These are phyloP conservation scores for Dendrobium chrysotoxum DNA, from an alignment of 106 monocot genomes.

Conservation along the genomic window DNA sequence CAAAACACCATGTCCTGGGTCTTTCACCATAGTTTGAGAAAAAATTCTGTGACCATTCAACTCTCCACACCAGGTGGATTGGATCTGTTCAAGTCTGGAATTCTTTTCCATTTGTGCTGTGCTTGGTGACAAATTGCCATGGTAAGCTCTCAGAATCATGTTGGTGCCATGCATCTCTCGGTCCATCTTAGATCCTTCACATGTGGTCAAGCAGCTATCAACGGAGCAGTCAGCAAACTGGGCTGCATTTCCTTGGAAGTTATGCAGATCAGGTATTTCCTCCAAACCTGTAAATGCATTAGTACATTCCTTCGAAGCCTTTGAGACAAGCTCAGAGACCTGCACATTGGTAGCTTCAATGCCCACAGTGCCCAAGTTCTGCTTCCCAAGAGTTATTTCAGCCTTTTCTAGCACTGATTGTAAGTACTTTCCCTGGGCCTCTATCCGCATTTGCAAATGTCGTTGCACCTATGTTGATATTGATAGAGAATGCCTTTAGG, in stretches of 20 bases:
- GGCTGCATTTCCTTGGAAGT: slow-evolving; percentile 8
- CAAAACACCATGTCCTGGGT: slow-evolving; percentile 16
- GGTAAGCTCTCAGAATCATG: neutral
- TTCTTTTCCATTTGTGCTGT: neutral
- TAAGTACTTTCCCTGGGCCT: slow-evolving; percentile 79
- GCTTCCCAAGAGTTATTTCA: slow-evolving; percentile 68
- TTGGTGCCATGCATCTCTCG: slow-evolving; percentile 19
- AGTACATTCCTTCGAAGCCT: slow-evolving; percentile 46
- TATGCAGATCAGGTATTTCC: slow-evolving; percentile 18
- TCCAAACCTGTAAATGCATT: slow-evolving; percentile 17
- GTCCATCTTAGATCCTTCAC: slow-evolving; percentile 53
- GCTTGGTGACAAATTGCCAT: slow-evolving; percentile 2
- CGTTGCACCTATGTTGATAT: slow-evolving; percentile 45
- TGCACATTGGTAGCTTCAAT: slow-evolving; percentile 42
- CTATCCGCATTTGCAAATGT: slow-evolving; percentile 59
- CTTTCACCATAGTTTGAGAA: neutral
- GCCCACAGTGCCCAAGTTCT: slow-evolving; percentile 28
- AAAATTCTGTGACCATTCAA: slow-evolving; percentile 15
- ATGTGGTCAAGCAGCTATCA: slow-evolving; percentile 77
- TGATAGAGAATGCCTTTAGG: neutral
- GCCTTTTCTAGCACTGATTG: slow-evolving; percentile 80
- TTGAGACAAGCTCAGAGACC: slow-evolving; percentile 44
- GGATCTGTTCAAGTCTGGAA: slow-evolving; percentile 11
- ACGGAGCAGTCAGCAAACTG: slow-evolving; percentile 40
- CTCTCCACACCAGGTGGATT: slow-evolving; percentile 18